Conservation (phyloP, 305 asterid species). For the Vinca major region DNA sequence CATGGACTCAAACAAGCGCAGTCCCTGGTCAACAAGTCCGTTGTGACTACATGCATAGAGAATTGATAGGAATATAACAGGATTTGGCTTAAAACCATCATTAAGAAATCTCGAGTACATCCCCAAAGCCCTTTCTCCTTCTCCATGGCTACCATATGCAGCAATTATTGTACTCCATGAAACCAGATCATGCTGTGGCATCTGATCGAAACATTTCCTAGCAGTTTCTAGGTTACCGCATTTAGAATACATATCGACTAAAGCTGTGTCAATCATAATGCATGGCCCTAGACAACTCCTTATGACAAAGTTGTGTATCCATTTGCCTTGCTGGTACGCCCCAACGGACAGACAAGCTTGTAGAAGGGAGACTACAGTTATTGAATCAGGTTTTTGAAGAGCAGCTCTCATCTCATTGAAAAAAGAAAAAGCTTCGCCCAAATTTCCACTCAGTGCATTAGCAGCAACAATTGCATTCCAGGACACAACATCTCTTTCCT, state of each 20-base stretch:
- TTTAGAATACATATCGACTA: conserved; percentile 82
- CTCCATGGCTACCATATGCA: conserved; percentile 71
- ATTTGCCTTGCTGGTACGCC: conserved; percentile 71
- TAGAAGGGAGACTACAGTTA: conserved; percentile 64
- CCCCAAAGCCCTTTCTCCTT: conserved; percentile 56
- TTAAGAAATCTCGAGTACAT: conserved; percentile 42
- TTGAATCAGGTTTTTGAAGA: conserved; percentile 47
- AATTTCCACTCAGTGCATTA: conserved; percentile 51
- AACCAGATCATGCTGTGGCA: conserved; percentile 48
- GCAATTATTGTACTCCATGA: conserved; percentile 71
- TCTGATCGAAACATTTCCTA: conserved; percentile 52
- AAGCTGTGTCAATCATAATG: conserved; percentile 52
- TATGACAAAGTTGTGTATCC: conserved; percentile 58
- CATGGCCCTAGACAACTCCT: conserved; percentile 52
- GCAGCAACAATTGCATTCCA: conserved; percentile 76
- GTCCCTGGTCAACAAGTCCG: conserved; percentile 60
- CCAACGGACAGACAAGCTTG: conserved; percentile 75
- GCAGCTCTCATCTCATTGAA: conserved; percentile 58
- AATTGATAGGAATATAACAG: conserved; percentile 46
- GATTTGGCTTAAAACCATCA: conserved; percentile 44
- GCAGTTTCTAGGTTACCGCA: conserved; percentile 63
- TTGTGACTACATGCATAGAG: conserved; percentile 70
- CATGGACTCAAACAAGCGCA: conserved; percentile 63
- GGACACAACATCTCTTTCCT: conserved; percentile 55
- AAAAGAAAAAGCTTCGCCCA: conserved; percentile 34